These are phyloP conservation scores for Serendipita sp. DNA, from an alignment of 768 basidiomycete genomes.

Conservation along the genomic window DNA sequence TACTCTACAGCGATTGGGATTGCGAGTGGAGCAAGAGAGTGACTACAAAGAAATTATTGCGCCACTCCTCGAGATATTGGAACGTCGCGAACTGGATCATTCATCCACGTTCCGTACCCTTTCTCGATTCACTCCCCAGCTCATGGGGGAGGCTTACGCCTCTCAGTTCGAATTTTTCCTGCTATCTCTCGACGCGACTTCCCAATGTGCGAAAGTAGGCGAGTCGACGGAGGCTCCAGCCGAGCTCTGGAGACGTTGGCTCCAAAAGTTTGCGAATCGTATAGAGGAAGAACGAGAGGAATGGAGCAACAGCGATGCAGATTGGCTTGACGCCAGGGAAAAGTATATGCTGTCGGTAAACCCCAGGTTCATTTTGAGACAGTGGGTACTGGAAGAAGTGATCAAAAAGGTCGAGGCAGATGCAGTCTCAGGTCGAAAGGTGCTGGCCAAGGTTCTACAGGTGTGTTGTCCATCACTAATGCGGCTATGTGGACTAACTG, in stretches of 20 bases:
- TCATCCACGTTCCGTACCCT: slow-evolving; percentile 70
- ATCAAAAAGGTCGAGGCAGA: slow-evolving; percentile 64
- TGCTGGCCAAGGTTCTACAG: slow-evolving; percentile 69
- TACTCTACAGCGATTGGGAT: slow-evolving; percentile 49
- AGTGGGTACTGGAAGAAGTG: slow-evolving; percentile 93
- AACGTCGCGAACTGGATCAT: slow-evolving; percentile 68
- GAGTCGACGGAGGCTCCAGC: slow-evolving; percentile 27
- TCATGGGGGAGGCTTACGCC: slow-evolving; percentile 7
- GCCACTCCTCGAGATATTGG: slow-evolving; percentile 62
- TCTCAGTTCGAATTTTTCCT: slow-evolving; percentile 7
- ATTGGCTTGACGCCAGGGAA: slow-evolving; percentile 27
- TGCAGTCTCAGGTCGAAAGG: slow-evolving; percentile 40
- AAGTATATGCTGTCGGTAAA: slow-evolving; percentile 46
- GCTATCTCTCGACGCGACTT: slow-evolving; percentile 31
- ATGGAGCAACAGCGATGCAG: slow-evolving; percentile 22
- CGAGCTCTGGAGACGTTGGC: slow-evolving; percentile 45
- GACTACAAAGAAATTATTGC: slow-evolving; percentile 50
- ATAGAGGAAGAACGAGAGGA: slow-evolving; percentile 37
- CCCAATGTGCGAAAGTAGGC: slow-evolving; percentile 31
- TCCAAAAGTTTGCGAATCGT: slow-evolving; percentile 43
- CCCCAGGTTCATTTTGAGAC: slow-evolving; percentile 82
- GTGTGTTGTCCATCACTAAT: slow-evolving; percentile 28
- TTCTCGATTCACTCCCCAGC: slow-evolving; percentile 10
- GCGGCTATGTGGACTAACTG: background rate
- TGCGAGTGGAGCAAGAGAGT: slow-evolving; percentile 35